These are phyloP conservation scores for Lactarius sanguifluus DNA, from an alignment of 768 basidiomycete species.

Conservation along the genomic window DNA sequence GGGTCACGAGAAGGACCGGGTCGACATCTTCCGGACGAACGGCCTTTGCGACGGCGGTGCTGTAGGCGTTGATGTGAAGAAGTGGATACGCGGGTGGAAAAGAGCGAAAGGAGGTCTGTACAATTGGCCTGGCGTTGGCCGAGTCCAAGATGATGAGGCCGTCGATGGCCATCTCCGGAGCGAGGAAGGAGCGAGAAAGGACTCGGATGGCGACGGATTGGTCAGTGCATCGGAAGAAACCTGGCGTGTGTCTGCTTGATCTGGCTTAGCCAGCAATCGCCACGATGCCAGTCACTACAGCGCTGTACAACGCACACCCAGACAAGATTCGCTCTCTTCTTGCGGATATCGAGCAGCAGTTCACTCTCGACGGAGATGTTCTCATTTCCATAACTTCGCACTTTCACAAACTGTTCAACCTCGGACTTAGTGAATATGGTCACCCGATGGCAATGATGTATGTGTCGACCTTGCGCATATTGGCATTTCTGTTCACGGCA, in stretches of 20 bases:
- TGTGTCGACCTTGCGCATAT: slow-evolving; percentile 30
- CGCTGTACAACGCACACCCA: slow-evolving; percentile 17
- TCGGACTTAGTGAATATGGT: slow-evolving; percentile 71
- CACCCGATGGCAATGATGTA: slow-evolving; percentile 93
- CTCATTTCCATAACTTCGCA: slow-evolving; percentile 71
- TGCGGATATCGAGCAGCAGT: slow-evolving; percentile 67
- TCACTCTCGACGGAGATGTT: slow-evolving; percentile 59
- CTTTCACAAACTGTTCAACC: slow-evolving; percentile 77
- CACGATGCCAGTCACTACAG: slow-evolving; percentile 26
- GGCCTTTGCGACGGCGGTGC: slow-evolving; percentile 64
- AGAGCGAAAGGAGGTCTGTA: slow-evolving; percentile 87
- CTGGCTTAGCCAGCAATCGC: neutral
- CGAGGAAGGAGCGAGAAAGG: neutral
- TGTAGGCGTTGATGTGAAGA: slow-evolving; percentile 83
- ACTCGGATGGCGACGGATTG: neutral
- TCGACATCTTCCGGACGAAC: slow-evolving; percentile 58
- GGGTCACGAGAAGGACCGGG: slow-evolving; percentile 67
- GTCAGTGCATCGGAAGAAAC: neutral
- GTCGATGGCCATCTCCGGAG: slow-evolving; percentile 28
- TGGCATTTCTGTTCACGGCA: slow-evolving; percentile 2
- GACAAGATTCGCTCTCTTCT: slow-evolving; percentile 38
- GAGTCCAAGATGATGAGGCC: slow-evolving; percentile 34
- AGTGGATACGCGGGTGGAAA: slow-evolving; percentile 76
- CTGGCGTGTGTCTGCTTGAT: neutral
- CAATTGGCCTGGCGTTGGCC: slow-evolving; percentile 53